phyloP scores from a whole-genome alignment of 2,329 filamentous ascomycete genomes.

The Ophiocordyceps camponoti-saundersi region DNA sequence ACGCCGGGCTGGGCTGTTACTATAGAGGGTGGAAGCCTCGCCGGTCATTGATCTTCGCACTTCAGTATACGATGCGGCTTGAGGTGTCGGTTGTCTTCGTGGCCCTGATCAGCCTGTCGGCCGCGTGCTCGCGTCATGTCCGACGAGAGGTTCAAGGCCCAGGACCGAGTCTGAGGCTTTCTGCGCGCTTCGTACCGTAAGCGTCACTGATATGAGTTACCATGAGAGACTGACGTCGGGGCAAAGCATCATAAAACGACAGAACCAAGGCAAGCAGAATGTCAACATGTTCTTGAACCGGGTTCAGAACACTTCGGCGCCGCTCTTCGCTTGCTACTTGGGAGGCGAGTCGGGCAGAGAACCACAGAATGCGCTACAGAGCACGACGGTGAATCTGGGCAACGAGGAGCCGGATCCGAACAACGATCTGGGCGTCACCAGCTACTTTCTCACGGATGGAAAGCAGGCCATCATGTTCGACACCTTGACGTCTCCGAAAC shows the following conservation, averaged over 20 bases:
- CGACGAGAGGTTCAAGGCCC: neutral
- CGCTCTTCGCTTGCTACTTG: neutral
- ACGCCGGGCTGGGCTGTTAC: neutral
- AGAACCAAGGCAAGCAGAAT: neutral
- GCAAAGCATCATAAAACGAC: neutral
- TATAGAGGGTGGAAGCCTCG: neutral
- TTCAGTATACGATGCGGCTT: neutral
- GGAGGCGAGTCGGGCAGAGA: neutral
- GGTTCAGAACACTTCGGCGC: neutral
- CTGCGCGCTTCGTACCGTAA: neutral
- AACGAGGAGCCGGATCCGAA: neutral
- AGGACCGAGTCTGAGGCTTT: conserved; percentile 1
- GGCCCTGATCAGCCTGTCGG: neutral
- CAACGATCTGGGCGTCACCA: conserved; percentile 1
- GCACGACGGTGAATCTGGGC: neutral
- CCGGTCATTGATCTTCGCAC: neutral
- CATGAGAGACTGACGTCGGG: neutral
- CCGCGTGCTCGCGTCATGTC: conserved; percentile 1
- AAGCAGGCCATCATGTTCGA: conserved; percentile 1
- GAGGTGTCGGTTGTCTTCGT: neutral
- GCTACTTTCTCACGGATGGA: neutral
- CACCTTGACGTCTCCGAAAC: neutral
- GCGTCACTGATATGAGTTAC: neutral
- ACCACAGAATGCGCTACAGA: neutral
- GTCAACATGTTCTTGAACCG: conserved; percentile 1